Conservation (phyloP, 345 rosid species). For the Litchi chinensis region DNA sequence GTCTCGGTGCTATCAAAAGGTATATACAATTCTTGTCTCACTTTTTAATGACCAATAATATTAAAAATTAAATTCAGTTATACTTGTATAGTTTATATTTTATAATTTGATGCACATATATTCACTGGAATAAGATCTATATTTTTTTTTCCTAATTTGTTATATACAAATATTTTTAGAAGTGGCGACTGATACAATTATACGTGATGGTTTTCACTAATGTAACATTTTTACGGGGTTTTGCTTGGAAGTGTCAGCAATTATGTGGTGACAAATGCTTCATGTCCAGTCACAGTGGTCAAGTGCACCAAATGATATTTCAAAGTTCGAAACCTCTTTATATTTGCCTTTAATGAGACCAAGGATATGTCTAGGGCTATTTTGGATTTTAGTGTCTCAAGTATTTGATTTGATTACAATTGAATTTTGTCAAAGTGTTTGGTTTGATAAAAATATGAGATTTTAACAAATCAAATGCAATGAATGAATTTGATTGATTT, state of each 20-base stretch:
- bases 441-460: slow-evolving; percentile 36
- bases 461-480: background rate
- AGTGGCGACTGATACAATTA: no score
- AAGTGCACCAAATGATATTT: slow-evolving; percentile 31
- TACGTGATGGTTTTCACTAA: no score
- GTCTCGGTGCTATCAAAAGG: slow-evolving; percentile 56
- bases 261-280: slow-evolving; percentile 65
- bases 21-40: background rate
- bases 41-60: background rate
- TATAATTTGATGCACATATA: no score
- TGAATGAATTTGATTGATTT: no score
- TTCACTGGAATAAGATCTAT: background rate
- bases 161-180: no score
- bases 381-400: background rate
- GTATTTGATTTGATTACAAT: background rate
- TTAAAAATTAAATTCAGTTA: background rate
- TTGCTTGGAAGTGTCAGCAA: slow-evolving; percentile 83
- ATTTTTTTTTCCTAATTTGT: no score
- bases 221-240: slow-evolving; percentile 39
- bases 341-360: background rate
- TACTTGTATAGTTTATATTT: no score
- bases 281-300: slow-evolving; percentile 82
- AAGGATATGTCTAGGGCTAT: background rate
- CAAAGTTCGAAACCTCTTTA: background rate
- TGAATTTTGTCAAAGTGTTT: slow-evolving; percentile 26